Conservation (phyloP, 2,329 filamentous ascomycete species). For the Colletotrichum theobromicola region DNA sequence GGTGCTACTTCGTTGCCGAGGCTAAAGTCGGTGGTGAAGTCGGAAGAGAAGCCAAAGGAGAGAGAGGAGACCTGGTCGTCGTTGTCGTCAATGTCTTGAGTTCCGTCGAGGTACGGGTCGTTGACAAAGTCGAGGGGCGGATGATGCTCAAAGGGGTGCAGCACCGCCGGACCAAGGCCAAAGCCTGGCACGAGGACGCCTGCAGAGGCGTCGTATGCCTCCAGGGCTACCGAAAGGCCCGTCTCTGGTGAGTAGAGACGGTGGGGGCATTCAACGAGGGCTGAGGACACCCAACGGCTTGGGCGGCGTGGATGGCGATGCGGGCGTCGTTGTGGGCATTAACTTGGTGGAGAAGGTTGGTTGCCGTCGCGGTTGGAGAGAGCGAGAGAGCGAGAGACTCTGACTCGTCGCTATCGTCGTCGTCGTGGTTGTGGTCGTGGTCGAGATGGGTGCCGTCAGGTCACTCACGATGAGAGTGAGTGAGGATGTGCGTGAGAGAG, state of each 20-base stretch:
- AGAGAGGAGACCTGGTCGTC: slow-evolving; percentile 24
- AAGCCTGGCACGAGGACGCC: slow-evolving; percentile 37
- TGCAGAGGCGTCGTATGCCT: slow-evolving; percentile 36
- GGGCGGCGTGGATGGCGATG: background rate
- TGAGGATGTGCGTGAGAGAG: background rate
- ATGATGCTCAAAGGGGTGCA: slow-evolving; percentile 22
- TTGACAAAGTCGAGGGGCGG: slow-evolving; percentile 15
- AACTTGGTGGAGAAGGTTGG: background rate
- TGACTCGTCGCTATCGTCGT: background rate
- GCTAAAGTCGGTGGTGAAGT: slow-evolving; percentile 3
- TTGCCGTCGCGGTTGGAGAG: background rate
- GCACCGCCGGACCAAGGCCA: slow-evolving; percentile 36
- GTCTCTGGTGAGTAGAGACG: slow-evolving; percentile 25
- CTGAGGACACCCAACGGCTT: background rate
- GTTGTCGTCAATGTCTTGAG: background rate
- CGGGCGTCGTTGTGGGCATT: slow-evolving; percentile 6
- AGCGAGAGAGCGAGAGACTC: background rate
- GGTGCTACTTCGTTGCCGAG: background rate
- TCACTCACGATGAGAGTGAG: background rate
- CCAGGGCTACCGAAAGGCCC: slow-evolving; percentile 35
- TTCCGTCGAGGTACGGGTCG: slow-evolving; percentile 5
- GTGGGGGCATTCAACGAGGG: background rate
- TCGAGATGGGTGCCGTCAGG: background rate
- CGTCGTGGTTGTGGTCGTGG: background rate
- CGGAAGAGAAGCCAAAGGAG: slow-evolving; percentile 27